These are phyloP conservation scores for Encephalitozoon hellem DNA, from an alignment of 371 early-diverging fungal genomes.

Conservation along the genomic window DNA sequence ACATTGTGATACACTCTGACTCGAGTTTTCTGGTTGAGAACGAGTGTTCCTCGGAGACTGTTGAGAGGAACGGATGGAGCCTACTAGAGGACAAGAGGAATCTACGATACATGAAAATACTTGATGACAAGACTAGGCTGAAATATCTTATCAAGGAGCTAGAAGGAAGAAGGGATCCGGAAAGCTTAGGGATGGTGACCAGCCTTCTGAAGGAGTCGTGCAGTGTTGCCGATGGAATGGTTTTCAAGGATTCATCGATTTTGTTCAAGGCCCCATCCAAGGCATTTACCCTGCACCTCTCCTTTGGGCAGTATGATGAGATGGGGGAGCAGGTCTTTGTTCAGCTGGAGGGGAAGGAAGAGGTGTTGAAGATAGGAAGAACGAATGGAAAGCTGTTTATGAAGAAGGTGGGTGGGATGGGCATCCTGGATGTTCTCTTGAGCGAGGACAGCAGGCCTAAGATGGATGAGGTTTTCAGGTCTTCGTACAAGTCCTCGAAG, in stretches of 20 bases:
- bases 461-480: background rate
- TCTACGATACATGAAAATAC: background rate
- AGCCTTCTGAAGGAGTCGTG: background rate
- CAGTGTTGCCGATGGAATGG: background rate
- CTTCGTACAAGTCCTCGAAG: background rate
- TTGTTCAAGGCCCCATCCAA: background rate
- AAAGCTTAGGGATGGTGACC: background rate
- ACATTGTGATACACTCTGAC: background rate
- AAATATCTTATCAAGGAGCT: background rate
- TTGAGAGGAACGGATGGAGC: background rate
- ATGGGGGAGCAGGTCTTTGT: background rate
- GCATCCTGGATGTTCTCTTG: background rate
- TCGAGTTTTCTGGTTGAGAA: background rate
- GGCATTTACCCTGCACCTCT: background rate
- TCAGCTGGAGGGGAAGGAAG: background rate
- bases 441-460: background rate
- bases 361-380: background rate
- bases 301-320: background rate
- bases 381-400: background rate
- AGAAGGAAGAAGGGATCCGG: background rate
- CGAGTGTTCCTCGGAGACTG: background rate
- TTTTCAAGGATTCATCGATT: constrained; percentile 11
- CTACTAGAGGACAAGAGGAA: background rate
- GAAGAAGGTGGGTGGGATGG: background rate
- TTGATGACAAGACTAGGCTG: background rate